A percentile compares a stretch with the other conserved stretches of the same genome.
phyloP scores from a whole-genome alignment of 768 basidiomycete genomes.

The Trametes cubensis region DNA sequence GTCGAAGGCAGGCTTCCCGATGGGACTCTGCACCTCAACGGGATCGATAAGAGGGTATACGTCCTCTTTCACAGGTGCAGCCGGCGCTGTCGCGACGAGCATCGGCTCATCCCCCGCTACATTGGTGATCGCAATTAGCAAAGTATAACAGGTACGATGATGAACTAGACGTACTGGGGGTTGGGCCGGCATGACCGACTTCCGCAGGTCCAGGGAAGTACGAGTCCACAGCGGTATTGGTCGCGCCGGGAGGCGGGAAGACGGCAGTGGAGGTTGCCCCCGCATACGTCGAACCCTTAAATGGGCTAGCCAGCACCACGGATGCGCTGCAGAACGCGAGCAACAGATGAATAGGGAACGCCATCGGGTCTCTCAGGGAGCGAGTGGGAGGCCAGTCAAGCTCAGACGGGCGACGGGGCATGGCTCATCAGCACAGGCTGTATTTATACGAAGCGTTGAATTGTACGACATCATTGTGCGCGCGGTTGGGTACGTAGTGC shows the following conservation, averaged over 20 bases:
- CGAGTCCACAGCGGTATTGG: slow-evolving; percentile 36
- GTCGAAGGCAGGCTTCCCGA: slow-evolving; percentile 43
- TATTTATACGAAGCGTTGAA: neutral
- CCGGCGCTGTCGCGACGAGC: slow-evolving; percentile 39
- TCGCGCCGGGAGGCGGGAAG: slow-evolving; percentile 46
- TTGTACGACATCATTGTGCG: neutral
- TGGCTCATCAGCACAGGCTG: neutral
- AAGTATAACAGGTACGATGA: neutral
- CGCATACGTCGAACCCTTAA: slow-evolving; percentile 43
- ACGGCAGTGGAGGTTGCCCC: slow-evolving; percentile 45
- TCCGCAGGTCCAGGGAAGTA: slow-evolving; percentile 46
- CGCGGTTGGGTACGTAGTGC: neutral
- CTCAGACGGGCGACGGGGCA: neutral
- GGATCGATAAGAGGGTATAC: slow-evolving; percentile 47
- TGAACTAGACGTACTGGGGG: slow-evolving; percentile 42
- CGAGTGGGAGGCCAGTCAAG: neutral
- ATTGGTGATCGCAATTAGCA: neutral
- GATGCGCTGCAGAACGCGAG: slow-evolving; percentile 7
- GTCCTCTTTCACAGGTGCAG: slow-evolving; percentile 39
- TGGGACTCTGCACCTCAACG: slow-evolving; percentile 35
- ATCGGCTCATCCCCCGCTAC: slow-evolving; percentile 35
- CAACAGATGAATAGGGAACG: slow-evolving; percentile 6
- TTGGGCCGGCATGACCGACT: slow-evolving; percentile 52
- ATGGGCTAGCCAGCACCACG: neutral
- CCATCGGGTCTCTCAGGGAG: neutral